Base-by-base conservation (phyloP, 2,329 filamentous ascomycete genomes). In the Daldinia sp. region DNA sequence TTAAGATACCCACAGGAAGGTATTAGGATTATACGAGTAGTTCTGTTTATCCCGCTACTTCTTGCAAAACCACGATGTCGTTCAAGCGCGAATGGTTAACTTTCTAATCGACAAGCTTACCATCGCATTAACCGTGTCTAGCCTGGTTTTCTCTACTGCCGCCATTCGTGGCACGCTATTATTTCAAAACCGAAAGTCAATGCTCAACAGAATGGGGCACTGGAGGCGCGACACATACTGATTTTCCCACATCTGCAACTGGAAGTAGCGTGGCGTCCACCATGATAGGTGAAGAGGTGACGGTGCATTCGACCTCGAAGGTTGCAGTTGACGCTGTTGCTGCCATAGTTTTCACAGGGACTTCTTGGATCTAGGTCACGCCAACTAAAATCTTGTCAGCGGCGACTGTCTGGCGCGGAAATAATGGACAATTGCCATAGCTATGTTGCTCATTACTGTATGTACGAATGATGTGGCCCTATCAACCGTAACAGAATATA, bases 401-500 rank as follows among this genome's bases (percentile, higher is more conserved):
- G 3, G 26, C 12, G 30, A 72, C 70, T 0, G 55, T 35, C 3
- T 70, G 50, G 54, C 9, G 28, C 9, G 20, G 26, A 5, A 28
- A 37, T 18, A 59, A 6, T 65, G 64, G 28, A 72, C 54, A 15
- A 65, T 75, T 26, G 72, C 67, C 3, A 75, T 73, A 13, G 73
- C 68, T 28, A 72, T 63, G 2, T 70, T 63, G 65, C 65, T 72
- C 2, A 65, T 60, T 35, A 75, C 72, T 13, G 63, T 65, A 4
- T 77, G 75, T 58, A 74, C 68, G 20, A 73, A 74, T 55, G 68
- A 53, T 30, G 62, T 71, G 2, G 54, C 57, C 1, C 71, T 71
- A 20, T 56, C 63, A 13, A 73, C 71, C 15, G 73, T 74, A 42
- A 77, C 74, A 3, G 58, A 71, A 51, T 77, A 75, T 65, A 74